A percentile compares a stretch with the other conserved stretches of the same genome.
Conservation (phyloP, 305 asterid genomes). For the Plantago rigida region DNA sequence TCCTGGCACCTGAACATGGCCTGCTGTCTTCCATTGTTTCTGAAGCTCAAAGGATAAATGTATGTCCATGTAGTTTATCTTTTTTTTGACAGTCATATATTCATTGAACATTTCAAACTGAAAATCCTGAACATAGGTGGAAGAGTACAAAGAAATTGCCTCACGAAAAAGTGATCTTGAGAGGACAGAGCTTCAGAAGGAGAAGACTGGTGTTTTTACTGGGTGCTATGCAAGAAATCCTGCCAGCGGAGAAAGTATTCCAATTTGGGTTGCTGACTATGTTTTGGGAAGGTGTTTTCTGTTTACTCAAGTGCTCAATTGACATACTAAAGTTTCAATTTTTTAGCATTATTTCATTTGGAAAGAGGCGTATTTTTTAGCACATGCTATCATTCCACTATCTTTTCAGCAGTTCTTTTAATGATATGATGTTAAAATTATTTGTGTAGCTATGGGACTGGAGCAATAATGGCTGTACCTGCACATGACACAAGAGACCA, state of each 20-base stretch:
- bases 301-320: constrained; percentile 18
- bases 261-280: constrained; percentile 95
- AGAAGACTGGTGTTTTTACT: constrained; percentile 79
- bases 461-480: constrained; percentile 99
- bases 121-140: constrained; percentile 47
- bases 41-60: constrained; percentile 52
- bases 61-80: constrained; percentile 30
- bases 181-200: constrained; percentile 95
- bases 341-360: constrained; percentile 12
- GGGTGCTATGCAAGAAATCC: constrained; percentile 92
- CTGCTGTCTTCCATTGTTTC: constrained; percentile 58
- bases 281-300: constrained; percentile 72
- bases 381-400: no score
- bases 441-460: constrained; percentile 80
- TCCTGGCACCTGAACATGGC: constrained; percentile 84
- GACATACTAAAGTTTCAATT: not conserved
- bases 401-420: constrained; percentile 5
- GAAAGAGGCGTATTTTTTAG: constrained; percentile 13
- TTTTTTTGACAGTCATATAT: constrained; percentile 2
- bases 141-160: constrained; percentile 74
- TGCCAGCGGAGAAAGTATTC: constrained; percentile 64
- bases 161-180: constrained; percentile 90
- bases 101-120: constrained; percentile 14
- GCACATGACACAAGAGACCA: constrained; percentile 94
- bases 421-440: constrained; percentile 21